Conservation (phyloP, 257 asterid genomes). For the Datura wrightii region DNA sequence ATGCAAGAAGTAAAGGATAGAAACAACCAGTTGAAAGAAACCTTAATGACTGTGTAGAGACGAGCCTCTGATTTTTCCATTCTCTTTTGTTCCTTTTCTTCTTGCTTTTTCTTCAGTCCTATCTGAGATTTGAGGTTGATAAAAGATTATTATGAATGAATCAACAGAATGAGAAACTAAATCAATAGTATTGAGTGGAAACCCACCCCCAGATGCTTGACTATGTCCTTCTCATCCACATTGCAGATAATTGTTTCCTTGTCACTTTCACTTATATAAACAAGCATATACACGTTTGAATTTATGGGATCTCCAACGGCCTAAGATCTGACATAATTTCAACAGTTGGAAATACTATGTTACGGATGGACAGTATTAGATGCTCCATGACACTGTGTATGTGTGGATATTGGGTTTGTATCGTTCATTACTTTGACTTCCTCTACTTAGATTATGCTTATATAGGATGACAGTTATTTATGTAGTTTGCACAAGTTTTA, state of each 20-base stretch:
- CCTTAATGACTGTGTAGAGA: conserved; percentile 80
- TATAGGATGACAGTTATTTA: no score
- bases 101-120: conserved; percentile 72
- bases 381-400: not conserved
- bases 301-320: not conserved
- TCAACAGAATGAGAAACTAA: conserved; percentile 11
- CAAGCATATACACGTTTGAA: conserved; percentile 65
- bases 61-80: conserved; percentile 78
- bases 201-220: conserved; percentile 73
- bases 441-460: no score
- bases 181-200: conserved; percentile 23
- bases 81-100: conserved; percentile 69
- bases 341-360: not conserved
- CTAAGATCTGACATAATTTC: not conserved
- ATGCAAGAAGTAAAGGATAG: conserved; percentile 17
- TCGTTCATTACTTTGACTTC: no score
- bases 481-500: no score
- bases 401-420: not conserved
- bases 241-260: conserved; percentile 65
- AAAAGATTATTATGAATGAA: not conserved
- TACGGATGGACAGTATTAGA: not conserved
- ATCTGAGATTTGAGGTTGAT: conserved; percentile 45
- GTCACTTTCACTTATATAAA: conserved; percentile 72
- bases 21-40: conserved; percentile 30
- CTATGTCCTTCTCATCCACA: conserved; percentile 74